Conservation (phyloP, 768 basidiomycete species). For the Psilocybe cyanescens region DNA sequence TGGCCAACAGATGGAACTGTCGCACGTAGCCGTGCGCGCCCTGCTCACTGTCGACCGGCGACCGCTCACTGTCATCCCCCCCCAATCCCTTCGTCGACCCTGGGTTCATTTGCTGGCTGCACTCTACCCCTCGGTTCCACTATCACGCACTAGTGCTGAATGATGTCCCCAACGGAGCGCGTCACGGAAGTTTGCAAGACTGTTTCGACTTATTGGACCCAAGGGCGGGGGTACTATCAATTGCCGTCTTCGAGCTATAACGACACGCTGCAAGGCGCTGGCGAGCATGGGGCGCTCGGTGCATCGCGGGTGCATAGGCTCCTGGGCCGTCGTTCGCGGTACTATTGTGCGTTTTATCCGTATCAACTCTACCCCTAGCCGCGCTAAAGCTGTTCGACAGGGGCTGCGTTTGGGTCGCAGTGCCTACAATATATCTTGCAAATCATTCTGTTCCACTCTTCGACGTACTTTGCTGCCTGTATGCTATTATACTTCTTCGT, state of each 20-base stretch:
- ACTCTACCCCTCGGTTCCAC: background rate
- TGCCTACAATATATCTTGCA: background rate
- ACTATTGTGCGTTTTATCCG: background rate
- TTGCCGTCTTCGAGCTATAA: background rate
- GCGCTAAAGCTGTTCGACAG: background rate
- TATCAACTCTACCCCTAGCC: background rate
- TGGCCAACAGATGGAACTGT: background rate
- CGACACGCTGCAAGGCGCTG: background rate
- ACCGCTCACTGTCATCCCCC: background rate
- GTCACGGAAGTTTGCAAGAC: background rate
- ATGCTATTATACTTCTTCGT: background rate
- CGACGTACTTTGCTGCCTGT: slow-evolving; percentile 3
- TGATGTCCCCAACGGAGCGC: background rate
- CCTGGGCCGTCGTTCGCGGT: background rate
- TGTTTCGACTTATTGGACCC: background rate
- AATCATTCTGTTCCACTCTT: background rate
- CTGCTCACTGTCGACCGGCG: background rate
- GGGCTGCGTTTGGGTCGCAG: background rate
- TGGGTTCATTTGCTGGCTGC: background rate
- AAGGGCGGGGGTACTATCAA: background rate
- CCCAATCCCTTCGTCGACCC: background rate
- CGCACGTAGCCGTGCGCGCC: background rate
- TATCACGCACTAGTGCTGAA: too few relatives aligned
- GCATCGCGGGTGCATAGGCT: background rate
- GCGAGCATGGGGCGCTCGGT: background rate